These are phyloP conservation scores for Leccinum variicolor DNA, from an alignment of 768 basidiomycete genomes.

Conservation along the genomic window DNA sequence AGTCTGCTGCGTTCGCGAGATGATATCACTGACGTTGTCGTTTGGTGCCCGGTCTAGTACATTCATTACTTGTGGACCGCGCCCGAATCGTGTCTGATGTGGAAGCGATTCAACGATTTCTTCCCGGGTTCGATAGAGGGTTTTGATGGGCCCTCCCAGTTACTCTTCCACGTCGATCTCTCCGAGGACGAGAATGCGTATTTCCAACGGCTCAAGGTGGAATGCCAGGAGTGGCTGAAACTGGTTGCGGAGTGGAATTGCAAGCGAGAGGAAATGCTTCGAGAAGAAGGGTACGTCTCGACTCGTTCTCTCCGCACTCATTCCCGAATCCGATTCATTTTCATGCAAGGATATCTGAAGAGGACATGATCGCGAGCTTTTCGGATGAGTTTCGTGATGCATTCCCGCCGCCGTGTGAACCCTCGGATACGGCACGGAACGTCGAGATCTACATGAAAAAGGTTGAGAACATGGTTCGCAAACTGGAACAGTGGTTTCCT, in stretches of 20 bases:
- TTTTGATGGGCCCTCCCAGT: slow-evolving; percentile 12
- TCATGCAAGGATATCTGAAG: slow-evolving; percentile 2
- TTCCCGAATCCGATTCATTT: slow-evolving; percentile 1
- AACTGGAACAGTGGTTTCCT: slow-evolving; percentile 26
- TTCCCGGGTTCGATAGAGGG: slow-evolving; percentile 24
- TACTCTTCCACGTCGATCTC: slow-evolving; percentile 24
- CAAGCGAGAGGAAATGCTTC: slow-evolving; percentile 10
- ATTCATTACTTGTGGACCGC: slow-evolving; percentile 28
- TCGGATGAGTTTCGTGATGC: slow-evolving; percentile 21
- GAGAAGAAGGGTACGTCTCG: slow-evolving; percentile 7
- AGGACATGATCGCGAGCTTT: slow-evolving; percentile 12
- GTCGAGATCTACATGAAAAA: slow-evolving; percentile 24
- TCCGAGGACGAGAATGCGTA: slow-evolving; percentile 20
- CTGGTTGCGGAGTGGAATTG: slow-evolving; percentile 20
- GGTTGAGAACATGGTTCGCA: slow-evolving; percentile 26
- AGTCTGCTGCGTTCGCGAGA: not conserved
- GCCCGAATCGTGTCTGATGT: slow-evolving; percentile 25
- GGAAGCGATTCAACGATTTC: slow-evolving; percentile 21
- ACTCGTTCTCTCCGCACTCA: not conserved
- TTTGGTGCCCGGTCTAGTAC: slow-evolving; percentile 13
- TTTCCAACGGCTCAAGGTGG: slow-evolving; percentile 14
- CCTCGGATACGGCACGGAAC: slow-evolving; percentile 9
- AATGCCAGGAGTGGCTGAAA: slow-evolving; percentile 19
- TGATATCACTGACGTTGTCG: not conserved
- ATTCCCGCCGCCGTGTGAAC: slow-evolving; percentile 19